Percentiles rank a stretch among this genome's conserved stretches.
These are phyloP conservation scores for Bauhinia variegata DNA, from an alignment of 306 rosid genomes.

Conservation along the genomic window DNA sequence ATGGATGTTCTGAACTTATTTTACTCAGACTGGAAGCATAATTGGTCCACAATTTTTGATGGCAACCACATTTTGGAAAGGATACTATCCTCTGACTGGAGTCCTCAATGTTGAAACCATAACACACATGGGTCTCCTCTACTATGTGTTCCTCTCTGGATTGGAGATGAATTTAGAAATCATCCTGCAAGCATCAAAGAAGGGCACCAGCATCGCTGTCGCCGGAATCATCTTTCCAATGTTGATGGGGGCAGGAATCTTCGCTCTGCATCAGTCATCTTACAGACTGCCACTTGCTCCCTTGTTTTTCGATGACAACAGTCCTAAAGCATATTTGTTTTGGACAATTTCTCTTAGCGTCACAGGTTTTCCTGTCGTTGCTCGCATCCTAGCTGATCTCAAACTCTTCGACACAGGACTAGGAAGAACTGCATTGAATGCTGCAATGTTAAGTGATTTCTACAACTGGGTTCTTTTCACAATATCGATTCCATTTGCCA, in stretches of 20 bases:
- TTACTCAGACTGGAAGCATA: too few relatives aligned
- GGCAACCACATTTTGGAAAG: too few relatives aligned
- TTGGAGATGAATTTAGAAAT: slow-evolving; percentile 14
- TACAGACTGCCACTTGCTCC: too few relatives aligned
- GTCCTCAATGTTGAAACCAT: not conserved
- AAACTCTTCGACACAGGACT: slow-evolving; percentile 17
- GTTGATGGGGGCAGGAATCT: not conserved
- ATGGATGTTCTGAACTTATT: too few relatives aligned
- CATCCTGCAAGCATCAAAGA: slow-evolving; percentile 5
- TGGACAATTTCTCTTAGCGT: not conserved
- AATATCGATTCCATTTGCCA: not conserved
- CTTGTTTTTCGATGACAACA: too few relatives aligned
- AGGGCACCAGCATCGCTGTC: slow-evolving; percentile 1
- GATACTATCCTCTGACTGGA: not conserved
- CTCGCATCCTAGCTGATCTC: slow-evolving; percentile 15
- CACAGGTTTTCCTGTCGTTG: slow-evolving; percentile 27
- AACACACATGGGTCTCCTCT: not conserved
- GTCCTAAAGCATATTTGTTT: not conserved
- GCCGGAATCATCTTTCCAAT: slow-evolving; percentile 15
- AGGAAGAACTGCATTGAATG: not conserved
- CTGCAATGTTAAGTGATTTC: slow-evolving; percentile 8
- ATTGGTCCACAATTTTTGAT: too few relatives aligned
- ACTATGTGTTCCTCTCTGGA: slow-evolving; percentile 16
- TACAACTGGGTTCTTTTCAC: slow-evolving; percentile 14
- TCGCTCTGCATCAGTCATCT: not conserved